These are phyloP conservation scores for Aspergillus sp. DNA, from an alignment of 2,329 filamentous ascomycete species.

Conservation along the genomic window DNA sequence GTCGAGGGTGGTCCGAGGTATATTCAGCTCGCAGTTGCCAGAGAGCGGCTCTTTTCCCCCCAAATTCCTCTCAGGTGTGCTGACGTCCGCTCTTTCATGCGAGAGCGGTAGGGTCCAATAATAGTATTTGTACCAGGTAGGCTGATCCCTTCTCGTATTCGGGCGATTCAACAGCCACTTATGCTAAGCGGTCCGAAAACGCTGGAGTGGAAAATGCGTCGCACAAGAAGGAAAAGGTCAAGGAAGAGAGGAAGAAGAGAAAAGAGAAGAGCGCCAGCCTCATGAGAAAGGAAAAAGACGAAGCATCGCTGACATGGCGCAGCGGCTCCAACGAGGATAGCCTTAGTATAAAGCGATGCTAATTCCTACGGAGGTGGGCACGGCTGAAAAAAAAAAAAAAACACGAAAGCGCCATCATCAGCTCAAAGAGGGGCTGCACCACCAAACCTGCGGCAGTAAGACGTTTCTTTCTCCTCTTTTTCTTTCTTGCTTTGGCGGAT, in stretches of 20 bases:
- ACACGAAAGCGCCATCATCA: not conserved
- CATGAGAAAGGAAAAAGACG: slow-evolving; percentile 6
- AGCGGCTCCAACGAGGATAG: slow-evolving; percentile 20
- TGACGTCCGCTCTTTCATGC: slow-evolving; percentile 2
- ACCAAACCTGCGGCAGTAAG: slow-evolving; percentile 1
- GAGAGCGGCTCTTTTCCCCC: not conserved
- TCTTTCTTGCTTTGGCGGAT: not conserved
- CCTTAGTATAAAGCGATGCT: slow-evolving; percentile 5
- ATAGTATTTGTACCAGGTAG: not conserved
- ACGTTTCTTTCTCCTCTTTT: slow-evolving; percentile 4
- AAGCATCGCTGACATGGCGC: slow-evolving; percentile 29
- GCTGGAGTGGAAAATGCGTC: not conserved
- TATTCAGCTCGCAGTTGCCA: not conserved
- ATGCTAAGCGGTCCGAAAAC: not conserved
- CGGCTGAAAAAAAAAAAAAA: slow-evolving; percentile 6
- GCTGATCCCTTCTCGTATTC: slow-evolving; percentile 4
- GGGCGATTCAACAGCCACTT: not conserved
- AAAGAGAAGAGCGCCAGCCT: not conserved
- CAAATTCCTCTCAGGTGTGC: not conserved
- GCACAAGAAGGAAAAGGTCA: not conserved
- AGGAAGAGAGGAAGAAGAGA: not conserved
- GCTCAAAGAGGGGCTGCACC: slow-evolving; percentile 4
- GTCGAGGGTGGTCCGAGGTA: not conserved
- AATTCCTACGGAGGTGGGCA: slow-evolving; percentile 3
- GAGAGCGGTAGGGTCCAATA: not conserved